Evolutionary conservation across 371 early-diverging fungal genomes (phyloP).

Genomic region (Rhizopus delemar): DNA sequence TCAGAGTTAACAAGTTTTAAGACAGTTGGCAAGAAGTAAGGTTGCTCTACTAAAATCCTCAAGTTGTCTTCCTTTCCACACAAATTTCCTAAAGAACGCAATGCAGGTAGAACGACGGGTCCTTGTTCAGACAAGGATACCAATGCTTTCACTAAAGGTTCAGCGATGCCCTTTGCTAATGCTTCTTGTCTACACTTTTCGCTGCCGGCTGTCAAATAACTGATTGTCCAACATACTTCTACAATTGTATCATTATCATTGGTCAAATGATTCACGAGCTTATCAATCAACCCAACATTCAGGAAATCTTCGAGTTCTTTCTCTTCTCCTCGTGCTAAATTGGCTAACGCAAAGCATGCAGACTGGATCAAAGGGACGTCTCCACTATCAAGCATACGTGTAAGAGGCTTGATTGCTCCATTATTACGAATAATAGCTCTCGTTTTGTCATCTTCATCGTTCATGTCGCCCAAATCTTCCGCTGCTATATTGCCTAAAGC

Average conservation of each 20-base stretch:
- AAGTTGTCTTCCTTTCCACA: constrained; percentile 56
- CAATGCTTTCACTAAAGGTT: constrained; percentile 33
- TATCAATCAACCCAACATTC: constrained; percentile 9
- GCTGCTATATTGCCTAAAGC: constrained; percentile 74
- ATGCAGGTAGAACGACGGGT: constrained; percentile 56
- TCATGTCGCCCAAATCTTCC: constrained; percentile 75
- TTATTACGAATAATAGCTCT: constrained; percentile 60
- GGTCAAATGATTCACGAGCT: constrained; percentile 17
- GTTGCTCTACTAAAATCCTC: constrained; percentile 39
- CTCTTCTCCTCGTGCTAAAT: constrained; percentile 66
- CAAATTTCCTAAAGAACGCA: constrained; percentile 74
- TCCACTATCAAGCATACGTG: constrained; percentile 52
- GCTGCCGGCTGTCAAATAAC: constrained; percentile 68
- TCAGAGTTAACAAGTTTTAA: constrained; percentile 54
- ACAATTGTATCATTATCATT: constrained; percentile 51
- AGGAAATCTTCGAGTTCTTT: constrained; percentile 33
- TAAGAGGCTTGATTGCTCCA: constrained; percentile 62
- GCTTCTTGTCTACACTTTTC: constrained; percentile 51
- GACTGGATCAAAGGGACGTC: constrained; percentile 58
- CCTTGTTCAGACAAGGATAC: constrained; percentile 34
- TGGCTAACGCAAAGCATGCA: constrained; percentile 78
- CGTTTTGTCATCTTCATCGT: constrained; percentile 63
- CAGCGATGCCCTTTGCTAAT: constrained; percentile 46
- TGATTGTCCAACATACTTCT: constrained; percentile 73
- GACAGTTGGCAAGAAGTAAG: constrained; percentile 54